Percentiles rank a stretch among this genome's conserved stretches.
phyloP scores from a whole-genome alignment of 2,329 filamentous ascomycete genomes.

The Sporothrix luriei region DNA sequence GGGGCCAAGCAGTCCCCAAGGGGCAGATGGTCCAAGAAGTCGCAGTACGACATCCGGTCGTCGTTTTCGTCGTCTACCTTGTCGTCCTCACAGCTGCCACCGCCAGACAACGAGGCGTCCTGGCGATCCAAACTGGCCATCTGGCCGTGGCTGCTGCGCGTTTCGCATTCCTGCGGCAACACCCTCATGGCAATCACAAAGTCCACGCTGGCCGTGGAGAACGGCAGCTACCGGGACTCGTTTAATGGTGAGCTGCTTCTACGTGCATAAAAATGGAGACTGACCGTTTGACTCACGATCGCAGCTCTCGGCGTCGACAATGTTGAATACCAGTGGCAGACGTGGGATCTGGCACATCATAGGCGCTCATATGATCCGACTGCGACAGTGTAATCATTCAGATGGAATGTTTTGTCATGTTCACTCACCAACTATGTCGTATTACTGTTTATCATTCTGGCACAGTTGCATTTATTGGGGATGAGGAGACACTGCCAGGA shows the following conservation, averaged over 20 bases:
- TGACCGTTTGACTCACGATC: background rate
- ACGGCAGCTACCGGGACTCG: constrained; percentile 14
- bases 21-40: background rate
- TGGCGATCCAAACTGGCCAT: constrained; percentile 23
- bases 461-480: background rate
- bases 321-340: constrained; percentile 31
- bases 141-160: constrained; percentile 28
- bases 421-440: background rate
- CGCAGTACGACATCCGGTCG: background rate
- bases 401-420: background rate
- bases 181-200: constrained; percentile 12
- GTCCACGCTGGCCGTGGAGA: constrained; percentile 24
- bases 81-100: constrained; percentile 18
- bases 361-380: background rate
- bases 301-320: constrained; percentile 28
- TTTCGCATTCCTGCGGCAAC: constrained; percentile 21
- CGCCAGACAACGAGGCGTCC: constrained; percentile 34
- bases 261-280: background rate
- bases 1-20: background rate
- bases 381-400: background rate
- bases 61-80: constrained; percentile 25
- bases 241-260: constrained; percentile 3
- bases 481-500: background rate
- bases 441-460: background rate
- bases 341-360: constrained; percentile 6